Conservation (phyloP, 192 early-diverging fungal genomes). For the Endogone sp. region DNA sequence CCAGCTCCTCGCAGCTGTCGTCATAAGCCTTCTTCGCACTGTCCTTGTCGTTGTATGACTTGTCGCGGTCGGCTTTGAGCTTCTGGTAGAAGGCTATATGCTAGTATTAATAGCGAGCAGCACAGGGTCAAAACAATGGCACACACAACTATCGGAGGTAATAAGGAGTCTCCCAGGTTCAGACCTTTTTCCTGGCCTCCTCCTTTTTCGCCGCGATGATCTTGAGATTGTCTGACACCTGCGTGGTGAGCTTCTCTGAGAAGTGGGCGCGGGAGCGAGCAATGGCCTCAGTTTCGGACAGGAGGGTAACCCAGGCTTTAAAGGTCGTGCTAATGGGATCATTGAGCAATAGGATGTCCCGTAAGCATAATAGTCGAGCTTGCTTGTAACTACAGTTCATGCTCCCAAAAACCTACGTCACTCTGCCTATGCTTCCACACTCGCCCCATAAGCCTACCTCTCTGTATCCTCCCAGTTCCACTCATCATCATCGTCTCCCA, state of each 20-base stretch:
- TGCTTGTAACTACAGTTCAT: no score
- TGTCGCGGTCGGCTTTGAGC: conserved; percentile 55
- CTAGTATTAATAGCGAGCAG: conserved; percentile 26
- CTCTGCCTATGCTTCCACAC: no score
- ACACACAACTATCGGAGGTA: not conserved
- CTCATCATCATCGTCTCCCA: conserved; percentile 18
- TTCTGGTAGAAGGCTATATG: conserved; percentile 63
- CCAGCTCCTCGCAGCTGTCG: conserved; percentile 59
- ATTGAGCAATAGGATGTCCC: not conserved
- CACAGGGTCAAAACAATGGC: conserved; percentile 2
- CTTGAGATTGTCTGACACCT: conserved; percentile 55
- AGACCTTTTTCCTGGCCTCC: conserved; percentile 67
- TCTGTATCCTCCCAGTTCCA: conserved; percentile 29
- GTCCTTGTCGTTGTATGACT: conserved; percentile 55
- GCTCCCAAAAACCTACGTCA: no score
- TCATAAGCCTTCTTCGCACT: conserved; percentile 62
- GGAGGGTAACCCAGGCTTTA: conserved; percentile 53
- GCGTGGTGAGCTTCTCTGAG: conserved; percentile 46
- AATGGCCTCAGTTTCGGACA: conserved; percentile 47
- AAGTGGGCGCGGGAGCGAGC: conserved; percentile 1
- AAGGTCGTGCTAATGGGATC: conserved; percentile 41
- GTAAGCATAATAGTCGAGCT: not conserved
- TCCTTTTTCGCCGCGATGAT: conserved; percentile 51
- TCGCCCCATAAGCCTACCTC: conserved; percentile 38
- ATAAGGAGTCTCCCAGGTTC: not conserved